A percentile compares a stretch with the other conserved stretches of the same genome.
Evolutionary conservation across 495 filamentous ascomycete species (phyloP).

Genomic region (Penicillium alfredii): DNA sequence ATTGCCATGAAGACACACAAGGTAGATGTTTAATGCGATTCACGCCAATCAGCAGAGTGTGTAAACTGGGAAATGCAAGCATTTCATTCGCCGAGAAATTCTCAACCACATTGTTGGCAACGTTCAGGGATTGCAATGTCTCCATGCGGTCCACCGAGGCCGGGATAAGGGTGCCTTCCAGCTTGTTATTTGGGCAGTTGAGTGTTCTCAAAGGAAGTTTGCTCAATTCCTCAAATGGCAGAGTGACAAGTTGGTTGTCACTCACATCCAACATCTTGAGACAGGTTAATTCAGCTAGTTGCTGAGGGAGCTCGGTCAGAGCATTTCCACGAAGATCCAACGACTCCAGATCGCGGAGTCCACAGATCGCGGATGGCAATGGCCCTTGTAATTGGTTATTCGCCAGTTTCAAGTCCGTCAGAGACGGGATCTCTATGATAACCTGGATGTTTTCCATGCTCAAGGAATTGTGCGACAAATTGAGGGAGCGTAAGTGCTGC

Average conservation of each 20-base stretch:
- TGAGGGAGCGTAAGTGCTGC: conserved; percentile 67
- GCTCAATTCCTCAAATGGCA: conserved; percentile 65
- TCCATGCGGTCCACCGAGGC: conserved; percentile 49
- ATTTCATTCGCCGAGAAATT: conserved; percentile 42
- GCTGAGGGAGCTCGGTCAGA: conserved; percentile 66
- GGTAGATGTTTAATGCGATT: conserved; percentile 73
- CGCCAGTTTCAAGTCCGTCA: conserved; percentile 76
- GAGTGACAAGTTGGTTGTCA: conserved; percentile 61
- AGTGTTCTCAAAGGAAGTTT: conserved; percentile 68
- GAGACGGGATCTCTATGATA: conserved; percentile 59
- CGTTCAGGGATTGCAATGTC: conserved; percentile 65
- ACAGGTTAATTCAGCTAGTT: conserved; percentile 54
- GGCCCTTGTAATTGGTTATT: conserved; percentile 68
- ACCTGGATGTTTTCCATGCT: conserved; percentile 62
- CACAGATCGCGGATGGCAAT: conserved; percentile 51
- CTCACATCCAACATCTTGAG: conserved; percentile 72
- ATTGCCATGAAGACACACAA: conserved; percentile 62
- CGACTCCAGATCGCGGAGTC: conserved; percentile 62
- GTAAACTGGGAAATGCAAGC: conserved; percentile 64
- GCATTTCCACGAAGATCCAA: conserved; percentile 79
- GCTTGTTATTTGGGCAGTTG: conserved; percentile 68
- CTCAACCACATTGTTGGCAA: conserved; percentile 69
- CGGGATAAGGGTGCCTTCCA: conserved; percentile 66
- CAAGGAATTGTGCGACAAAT: conserved; percentile 80
- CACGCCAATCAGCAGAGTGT: conserved; percentile 62